These are phyloP conservation scores for Lithohypha guttulata DNA, from an alignment of 2,329 filamentous ascomycete genomes.

Conservation along the genomic window DNA sequence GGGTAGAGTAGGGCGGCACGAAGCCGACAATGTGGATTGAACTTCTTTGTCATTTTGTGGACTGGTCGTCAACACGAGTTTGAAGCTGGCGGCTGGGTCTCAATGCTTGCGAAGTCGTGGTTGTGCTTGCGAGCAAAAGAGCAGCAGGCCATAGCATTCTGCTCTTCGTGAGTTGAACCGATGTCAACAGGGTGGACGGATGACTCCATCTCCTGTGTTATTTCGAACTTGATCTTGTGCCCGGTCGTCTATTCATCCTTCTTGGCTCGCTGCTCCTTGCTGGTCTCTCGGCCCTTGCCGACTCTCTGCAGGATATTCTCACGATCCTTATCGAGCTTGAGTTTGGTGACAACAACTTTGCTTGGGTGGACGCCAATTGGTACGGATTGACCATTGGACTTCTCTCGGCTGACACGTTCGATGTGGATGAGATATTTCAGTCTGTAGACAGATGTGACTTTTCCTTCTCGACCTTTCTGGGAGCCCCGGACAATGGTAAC, in stretches of 20 bases:
- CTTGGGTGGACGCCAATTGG: conserved; percentile 89
- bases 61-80: too few species aligned
- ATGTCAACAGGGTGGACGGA: too few species aligned
- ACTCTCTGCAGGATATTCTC: conserved; percentile 39
- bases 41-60: conserved; percentile 9
- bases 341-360: conserved; percentile 97
- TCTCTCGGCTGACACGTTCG: conserved; percentile 93
- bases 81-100: conserved; percentile 7
- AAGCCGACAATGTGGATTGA: conserved; percentile 9
- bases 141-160: conserved; percentile 5
- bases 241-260: conserved; percentile 8
- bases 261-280: conserved; percentile 19
- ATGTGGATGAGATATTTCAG: conserved; percentile 97
- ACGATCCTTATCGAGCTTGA: conserved; percentile 65
- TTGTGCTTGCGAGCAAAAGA: too few species aligned
- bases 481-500: conserved; percentile 82
- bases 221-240: conserved; percentile 7
- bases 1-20: conserved; percentile 4
- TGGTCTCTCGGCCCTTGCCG: conserved; percentile 36
- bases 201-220: conserved; percentile 7
- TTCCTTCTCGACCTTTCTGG: conserved; percentile 98
- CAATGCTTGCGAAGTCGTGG: too few species aligned
- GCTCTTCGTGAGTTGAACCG: conserved; percentile 6
- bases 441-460: conserved; percentile 94
- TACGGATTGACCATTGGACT: conserved; percentile 92